Base-by-base conservation (phyloP, 768 basidiomycete species). In the Leccinum obscurum region DNA sequence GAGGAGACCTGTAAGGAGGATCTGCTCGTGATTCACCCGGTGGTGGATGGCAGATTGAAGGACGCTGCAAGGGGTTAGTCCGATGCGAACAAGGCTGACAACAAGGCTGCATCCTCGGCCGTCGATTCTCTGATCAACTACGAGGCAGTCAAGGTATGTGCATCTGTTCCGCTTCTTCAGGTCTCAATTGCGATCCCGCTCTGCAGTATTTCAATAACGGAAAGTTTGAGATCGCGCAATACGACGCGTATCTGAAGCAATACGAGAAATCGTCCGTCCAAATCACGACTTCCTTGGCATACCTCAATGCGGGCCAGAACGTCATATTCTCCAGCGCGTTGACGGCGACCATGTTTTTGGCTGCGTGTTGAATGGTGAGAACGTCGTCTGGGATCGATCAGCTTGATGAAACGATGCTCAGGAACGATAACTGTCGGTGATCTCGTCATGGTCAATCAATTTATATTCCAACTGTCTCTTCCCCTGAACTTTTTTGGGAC, bases 391-490 rank as follows among this genome's bases (percentile, higher is more conserved):
- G 6, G 24, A 35, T 11, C 24, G 3, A 44, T 22, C 7, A 32
- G n/a, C 6, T 61, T 63, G 6, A 68, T 55, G 11, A 37, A 50
- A 61, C 4, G 26, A 46, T 32, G 11, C 30, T 15, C 63, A 95
- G 95, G 95, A 9, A 93, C 92, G 0, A 98, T 99, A 95, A 97
- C 95, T 4, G 84, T 99, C 24, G 97, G 97, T 8, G 97, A 99
- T 69, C 84, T 99, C 14, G 97, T 99, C 66, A 98, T 99, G 96
- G 90, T 97, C 66, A 99, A 99, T 74, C 96, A 98, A 70, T 83
- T 99, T 24, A 94, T 98, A 35, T 99, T 99, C 80, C 97, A 99
- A 70, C 79, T 99, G 0, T 97, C 95, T 0, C 77, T 98, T 35
- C 97, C 97, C 4, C 85, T 99, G 62, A 98, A 98, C 76, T 99